Evolutionary conservation across 1,284 basidiomycete species (phyloP).

Genomic region (Gomphus bonarii): DNA sequence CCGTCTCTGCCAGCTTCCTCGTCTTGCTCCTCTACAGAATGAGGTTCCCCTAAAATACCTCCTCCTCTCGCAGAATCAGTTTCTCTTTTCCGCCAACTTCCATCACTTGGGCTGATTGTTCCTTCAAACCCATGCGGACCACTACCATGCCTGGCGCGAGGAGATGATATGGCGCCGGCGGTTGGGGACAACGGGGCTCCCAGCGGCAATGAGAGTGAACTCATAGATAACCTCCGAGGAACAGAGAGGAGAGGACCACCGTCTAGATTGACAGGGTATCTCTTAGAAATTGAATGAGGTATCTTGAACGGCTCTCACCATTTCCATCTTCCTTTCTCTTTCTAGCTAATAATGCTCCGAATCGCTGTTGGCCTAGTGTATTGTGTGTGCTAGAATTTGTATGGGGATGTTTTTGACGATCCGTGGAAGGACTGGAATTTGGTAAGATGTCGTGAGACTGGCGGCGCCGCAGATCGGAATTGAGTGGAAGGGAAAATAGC

Average conservation of each 20-base stretch:
- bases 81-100: slow-evolving; percentile 8
- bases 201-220: slow-evolving; percentile 39
- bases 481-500: slow-evolving; percentile 65
- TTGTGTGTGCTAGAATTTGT: slow-evolving; percentile 37
- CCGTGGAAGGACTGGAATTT: slow-evolving; percentile 40
- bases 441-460: slow-evolving; percentile 64
- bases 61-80: not conserved
- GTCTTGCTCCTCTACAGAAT: not conserved
- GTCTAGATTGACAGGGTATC: not conserved
- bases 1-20: not conserved
- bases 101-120: slow-evolving; percentile 51
- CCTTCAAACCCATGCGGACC: slow-evolving; percentile 53
- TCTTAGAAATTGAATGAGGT: not conserved
- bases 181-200: slow-evolving; percentile 39
- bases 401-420: slow-evolving; percentile 48
- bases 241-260: slow-evolving; percentile 27
- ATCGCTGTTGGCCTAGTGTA: slow-evolving; percentile 51
- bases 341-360: slow-evolving; percentile 45
- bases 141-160: slow-evolving; percentile 51
- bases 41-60: not conserved
- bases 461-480: slow-evolving; percentile 72
- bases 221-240: slow-evolving; percentile 63
- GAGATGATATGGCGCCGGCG: slow-evolving; percentile 48
- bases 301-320: slow-evolving; percentile 28
- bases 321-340: slow-evolving; percentile 48